Evolutionary conservation across 345 rosid species (phyloP).

Genomic region (Orychophragmus violaceus): DNA sequence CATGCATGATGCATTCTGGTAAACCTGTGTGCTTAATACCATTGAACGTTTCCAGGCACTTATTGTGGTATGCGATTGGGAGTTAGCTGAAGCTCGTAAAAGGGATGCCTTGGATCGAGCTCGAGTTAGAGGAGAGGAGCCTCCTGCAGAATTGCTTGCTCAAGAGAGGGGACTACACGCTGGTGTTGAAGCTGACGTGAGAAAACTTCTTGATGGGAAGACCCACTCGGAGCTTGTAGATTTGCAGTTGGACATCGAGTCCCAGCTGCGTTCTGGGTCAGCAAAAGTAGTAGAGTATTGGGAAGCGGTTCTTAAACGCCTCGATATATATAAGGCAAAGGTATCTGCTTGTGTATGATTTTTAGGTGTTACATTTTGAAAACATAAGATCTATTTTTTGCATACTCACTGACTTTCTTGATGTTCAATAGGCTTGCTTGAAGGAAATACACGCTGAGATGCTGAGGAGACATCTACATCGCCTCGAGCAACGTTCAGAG

Average conservation of each 20-base stretch:
- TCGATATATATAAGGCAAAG: slow-evolving; percentile 92
- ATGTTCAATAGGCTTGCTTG: slow-evolving; percentile 65
- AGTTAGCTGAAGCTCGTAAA: slow-evolving; percentile 82
- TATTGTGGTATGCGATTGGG: slow-evolving; percentile 87
- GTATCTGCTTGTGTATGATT: slow-evolving; percentile 32
- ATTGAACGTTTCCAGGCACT: slow-evolving; percentile 54
- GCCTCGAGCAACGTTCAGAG: slow-evolving; percentile 63
- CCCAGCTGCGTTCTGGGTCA: slow-evolving; percentile 77
- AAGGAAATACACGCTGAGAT: slow-evolving; percentile 86
- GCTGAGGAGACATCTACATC: slow-evolving; percentile 68
- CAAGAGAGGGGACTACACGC: slow-evolving; percentile 94
- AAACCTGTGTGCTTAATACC: slow-evolving; percentile 5
- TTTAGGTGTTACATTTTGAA: not conserved
- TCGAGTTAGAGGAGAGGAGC: slow-evolving; percentile 90
- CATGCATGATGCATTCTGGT: not conserved
- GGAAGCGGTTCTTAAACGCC: slow-evolving; percentile 92
- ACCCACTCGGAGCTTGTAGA: slow-evolving; percentile 64
- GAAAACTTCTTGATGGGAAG: slow-evolving; percentile 71
- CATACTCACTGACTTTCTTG: slow-evolving; percentile 14
- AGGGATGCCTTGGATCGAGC: slow-evolving; percentile 88
- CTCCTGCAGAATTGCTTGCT: slow-evolving; percentile 85
- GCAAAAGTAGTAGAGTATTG: slow-evolving; percentile 97
- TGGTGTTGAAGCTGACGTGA: slow-evolving; percentile 79
- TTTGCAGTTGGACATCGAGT: slow-evolving; percentile 60
- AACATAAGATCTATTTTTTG: not conserved